A percentile compares a stretch with the other conserved stretches of the same genome.
Conservation (phyloP, 2,329 filamentous ascomycete species). For the Fusarium graminum region DNA sequence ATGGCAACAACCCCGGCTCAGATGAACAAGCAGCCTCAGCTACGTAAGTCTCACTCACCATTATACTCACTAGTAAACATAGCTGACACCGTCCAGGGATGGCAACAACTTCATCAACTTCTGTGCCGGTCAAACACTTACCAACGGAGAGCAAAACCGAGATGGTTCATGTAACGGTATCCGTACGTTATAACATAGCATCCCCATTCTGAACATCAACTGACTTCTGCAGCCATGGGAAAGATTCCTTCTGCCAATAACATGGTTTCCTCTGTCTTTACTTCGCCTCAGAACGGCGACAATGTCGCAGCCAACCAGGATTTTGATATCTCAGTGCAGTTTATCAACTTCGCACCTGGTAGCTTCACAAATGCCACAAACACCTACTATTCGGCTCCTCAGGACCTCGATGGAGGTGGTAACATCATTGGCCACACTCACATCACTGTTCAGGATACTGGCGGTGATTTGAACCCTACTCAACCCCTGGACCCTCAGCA, state of each 20-base stretch:
- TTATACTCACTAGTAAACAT: neutral
- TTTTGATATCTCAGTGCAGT: conserved; percentile 67
- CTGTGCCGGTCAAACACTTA: conserved; percentile 66
- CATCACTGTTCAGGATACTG: conserved; percentile 69
- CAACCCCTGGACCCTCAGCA: conserved; percentile 65
- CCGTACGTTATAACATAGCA: conserved; percentile 57
- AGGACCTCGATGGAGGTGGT: conserved; percentile 63
- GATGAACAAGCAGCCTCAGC: conserved; percentile 65
- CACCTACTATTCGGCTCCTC: conserved; percentile 73
- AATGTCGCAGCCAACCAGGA: conserved; percentile 61
- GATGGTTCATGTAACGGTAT: conserved; percentile 74
- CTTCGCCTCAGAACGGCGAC: conserved; percentile 65
- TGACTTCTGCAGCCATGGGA: conserved; percentile 64
- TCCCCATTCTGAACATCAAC: conserved; percentile 23
- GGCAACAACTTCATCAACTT: conserved; percentile 74
- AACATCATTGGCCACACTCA: conserved; percentile 71
- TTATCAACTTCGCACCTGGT: conserved; percentile 67
- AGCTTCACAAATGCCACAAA: conserved; percentile 70
- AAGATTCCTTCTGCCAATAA: conserved; percentile 67
- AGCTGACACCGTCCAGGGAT: conserved; percentile 60
- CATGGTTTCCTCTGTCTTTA: conserved; percentile 70
- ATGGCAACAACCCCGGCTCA: conserved; percentile 61
- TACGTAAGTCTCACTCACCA: conserved; percentile 59
- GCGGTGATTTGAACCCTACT: conserved; percentile 63
- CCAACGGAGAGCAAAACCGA: conserved; percentile 70